Percentiles rank a stretch among this genome's conserved stretches.
Conservation (phyloP, 495 filamentous ascomycete genomes). For the Penicilliopsis zonata region DNA sequence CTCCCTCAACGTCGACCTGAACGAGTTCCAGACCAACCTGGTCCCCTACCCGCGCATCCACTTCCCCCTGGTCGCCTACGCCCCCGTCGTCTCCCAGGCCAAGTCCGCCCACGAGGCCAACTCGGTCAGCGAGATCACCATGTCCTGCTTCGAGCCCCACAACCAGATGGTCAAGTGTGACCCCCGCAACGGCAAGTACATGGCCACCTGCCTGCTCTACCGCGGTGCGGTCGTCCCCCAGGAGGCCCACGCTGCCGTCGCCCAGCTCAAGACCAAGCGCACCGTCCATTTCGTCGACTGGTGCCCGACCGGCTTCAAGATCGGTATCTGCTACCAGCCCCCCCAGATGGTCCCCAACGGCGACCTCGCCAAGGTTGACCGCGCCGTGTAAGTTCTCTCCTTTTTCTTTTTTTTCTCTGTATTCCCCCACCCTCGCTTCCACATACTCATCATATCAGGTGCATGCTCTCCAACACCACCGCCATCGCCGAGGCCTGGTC, state of each 20-base stretch:
- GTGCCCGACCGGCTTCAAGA: constrained; percentile 99
- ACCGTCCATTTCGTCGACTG: constrained; percentile 99
- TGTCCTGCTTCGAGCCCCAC: constrained; percentile 63
- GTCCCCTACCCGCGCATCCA: constrained; percentile 98
- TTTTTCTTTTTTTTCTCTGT: background rate
- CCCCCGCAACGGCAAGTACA: constrained; percentile 98
- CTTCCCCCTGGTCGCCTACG: constrained; percentile 94
- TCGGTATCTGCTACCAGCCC: constrained; percentile 99
- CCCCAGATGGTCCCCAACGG: constrained; percentile 92
- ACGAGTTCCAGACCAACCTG: constrained; percentile 99
- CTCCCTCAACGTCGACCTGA: constrained; percentile 96
- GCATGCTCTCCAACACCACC: constrained; percentile 99
- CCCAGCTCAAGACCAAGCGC: constrained; percentile 93
- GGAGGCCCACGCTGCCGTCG: constrained; percentile 83
- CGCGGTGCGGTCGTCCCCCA: constrained; percentile 96
- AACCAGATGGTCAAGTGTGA: constrained; percentile 99
- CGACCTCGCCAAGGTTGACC: constrained; percentile 92
- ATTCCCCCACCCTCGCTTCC: background rate
- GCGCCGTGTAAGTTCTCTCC: constrained; percentile 69
- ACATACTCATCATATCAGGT: constrained; percentile 32
- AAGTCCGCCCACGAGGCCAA: constrained; percentile 92
- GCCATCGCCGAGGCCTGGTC: constrained; percentile 98
- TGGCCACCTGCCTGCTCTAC: constrained; percentile 97
- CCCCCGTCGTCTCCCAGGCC: constrained; percentile 83
- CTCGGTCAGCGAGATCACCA: constrained; percentile 53